These are phyloP conservation scores for Eucalyptus caleyi DNA, from an alignment of 345 rosid genomes.

Conservation along the genomic window DNA sequence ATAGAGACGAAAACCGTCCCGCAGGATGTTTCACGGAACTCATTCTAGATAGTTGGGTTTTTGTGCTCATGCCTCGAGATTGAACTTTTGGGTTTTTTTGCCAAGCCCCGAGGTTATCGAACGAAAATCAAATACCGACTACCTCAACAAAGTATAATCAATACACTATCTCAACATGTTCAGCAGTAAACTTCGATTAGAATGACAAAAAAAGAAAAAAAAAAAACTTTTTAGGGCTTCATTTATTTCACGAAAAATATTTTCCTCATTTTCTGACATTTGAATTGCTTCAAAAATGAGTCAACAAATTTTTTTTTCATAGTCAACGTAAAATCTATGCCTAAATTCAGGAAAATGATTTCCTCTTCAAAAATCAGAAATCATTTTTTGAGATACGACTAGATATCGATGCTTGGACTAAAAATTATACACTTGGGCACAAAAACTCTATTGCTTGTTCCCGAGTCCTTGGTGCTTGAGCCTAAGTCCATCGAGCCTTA, in stretches of 20 bases:
- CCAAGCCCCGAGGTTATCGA: neutral
- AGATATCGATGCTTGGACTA: too few relatives aligned
- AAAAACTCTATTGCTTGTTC: neutral
- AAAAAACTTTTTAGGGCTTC: neutral
- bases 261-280: too few relatives aligned
- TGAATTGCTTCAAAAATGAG: too few relatives aligned
- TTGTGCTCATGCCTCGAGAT: neutral
- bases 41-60: neutral
- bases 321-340: neutral
- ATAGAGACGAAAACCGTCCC: neutral
- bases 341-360: too few relatives aligned
- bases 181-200: neutral
- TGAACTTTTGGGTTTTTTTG: neutral
- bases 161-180: neutral
- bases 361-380: neutral
- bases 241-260: too few relatives aligned
- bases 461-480: neutral
- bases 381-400: neutral
- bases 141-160: neutral
- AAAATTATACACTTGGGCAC: neutral
- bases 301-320: too few relatives aligned
- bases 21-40: neutral
- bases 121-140: neutral
- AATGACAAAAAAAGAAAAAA: neutral
- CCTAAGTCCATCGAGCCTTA: neutral